Conservation (phyloP, 2,329 filamentous ascomycete genomes). For the Paecilomyces dactylethromorphus region DNA sequence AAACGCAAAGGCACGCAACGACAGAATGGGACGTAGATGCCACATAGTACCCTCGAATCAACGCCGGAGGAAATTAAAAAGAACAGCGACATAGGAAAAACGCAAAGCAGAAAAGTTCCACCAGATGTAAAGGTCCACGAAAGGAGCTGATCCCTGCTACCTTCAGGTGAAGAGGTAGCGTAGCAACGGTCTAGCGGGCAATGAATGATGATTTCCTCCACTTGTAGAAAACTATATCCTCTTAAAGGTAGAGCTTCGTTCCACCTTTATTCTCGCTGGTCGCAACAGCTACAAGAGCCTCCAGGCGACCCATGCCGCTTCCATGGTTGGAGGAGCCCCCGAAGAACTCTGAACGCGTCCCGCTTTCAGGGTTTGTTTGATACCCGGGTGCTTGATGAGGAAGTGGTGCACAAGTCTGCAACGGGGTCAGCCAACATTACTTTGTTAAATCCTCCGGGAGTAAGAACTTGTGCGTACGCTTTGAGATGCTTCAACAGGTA, state of each 20-base stretch:
- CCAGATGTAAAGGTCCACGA: neutral
- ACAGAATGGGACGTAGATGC: slow-evolving; percentile 2
- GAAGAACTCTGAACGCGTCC: slow-evolving; percentile 21
- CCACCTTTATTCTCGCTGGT: slow-evolving; percentile 39
- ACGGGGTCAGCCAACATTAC: slow-evolving; percentile 14
- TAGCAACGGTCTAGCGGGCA: neutral
- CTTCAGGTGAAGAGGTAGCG: neutral
- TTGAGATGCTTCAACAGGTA: slow-evolving; percentile 29
- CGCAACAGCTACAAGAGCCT: slow-evolving; percentile 45
- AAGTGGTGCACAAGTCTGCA: slow-evolving; percentile 27
- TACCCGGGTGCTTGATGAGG: slow-evolving; percentile 23
- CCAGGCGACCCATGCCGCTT: slow-evolving; percentile 41
- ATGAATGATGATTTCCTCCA: neutral
- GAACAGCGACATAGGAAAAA: slow-evolving; percentile 4
- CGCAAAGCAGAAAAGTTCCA: neutral
- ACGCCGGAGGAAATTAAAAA: slow-evolving; percentile 2
- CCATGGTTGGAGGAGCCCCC: slow-evolving; percentile 20
- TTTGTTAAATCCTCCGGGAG: neutral
- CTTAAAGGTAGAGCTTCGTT: slow-evolving; percentile 25
- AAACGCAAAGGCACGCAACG: slow-evolving; percentile 7
- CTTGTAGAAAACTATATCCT: slow-evolving; percentile 1
- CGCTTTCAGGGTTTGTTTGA: slow-evolving; percentile 18
- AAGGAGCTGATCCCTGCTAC: neutral
- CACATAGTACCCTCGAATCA: neutral
- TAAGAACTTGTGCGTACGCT: slow-evolving; percentile 27